Evolutionary conservation across 192 early-diverging fungal genomes (phyloP).

Genomic region (Mortierella hygrophila): DNA sequence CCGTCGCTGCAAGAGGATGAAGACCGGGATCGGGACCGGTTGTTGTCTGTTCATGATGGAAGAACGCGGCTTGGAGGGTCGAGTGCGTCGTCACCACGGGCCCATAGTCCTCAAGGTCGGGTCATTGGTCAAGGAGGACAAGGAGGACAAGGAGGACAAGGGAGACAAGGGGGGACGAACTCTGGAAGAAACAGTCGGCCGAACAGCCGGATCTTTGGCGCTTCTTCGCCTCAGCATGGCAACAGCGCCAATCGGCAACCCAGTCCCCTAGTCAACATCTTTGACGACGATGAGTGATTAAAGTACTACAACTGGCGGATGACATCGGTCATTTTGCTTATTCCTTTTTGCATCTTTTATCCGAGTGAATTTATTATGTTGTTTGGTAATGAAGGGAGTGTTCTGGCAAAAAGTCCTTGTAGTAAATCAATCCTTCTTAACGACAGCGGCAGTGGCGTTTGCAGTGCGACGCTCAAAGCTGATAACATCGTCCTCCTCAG

Average conservation of each 20-base stretch:
- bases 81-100: conserved; percentile 20
- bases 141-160: background rate
- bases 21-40: conserved; percentile 24
- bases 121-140: background rate
- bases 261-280: conserved; percentile 29
- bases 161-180: background rate
- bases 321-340: no score
- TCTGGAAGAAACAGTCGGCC: conserved; percentile 32
- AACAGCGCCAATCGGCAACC: conserved; percentile 12
- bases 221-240: background rate
- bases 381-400: no score
- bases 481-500: background rate
- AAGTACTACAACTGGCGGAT: background rate
- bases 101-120: conserved; percentile 36
- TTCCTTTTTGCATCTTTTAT: background rate
- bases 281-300: conserved; percentile 31
- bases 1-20: conserved; percentile 11
- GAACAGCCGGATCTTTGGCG: conserved; percentile 43
- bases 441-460: background rate
- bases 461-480: background rate
- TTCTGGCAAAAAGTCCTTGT: no score
- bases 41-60: conserved; percentile 16
- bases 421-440: background rate
- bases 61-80: conserved; percentile 10
- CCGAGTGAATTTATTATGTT: no score